Conservation (phyloP, 2,329 filamentous ascomycete genomes). For the Cordyceps cateniannulata region DNA sequence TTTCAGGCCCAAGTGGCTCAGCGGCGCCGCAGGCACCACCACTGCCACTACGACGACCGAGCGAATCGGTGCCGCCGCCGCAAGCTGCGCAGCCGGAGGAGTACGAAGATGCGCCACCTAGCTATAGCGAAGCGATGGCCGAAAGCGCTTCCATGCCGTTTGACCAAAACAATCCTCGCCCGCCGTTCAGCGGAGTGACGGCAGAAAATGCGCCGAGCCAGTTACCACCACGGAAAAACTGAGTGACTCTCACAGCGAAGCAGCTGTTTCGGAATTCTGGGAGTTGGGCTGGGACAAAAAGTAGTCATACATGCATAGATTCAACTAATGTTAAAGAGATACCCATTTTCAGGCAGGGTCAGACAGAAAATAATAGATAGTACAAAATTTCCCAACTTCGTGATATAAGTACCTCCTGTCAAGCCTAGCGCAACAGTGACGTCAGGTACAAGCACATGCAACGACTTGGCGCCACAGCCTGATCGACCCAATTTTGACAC, state of each 20-base stretch:
- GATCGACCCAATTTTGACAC: background rate
- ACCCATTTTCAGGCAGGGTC: background rate
- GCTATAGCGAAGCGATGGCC: constrained; percentile 89
- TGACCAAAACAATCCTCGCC: constrained; percentile 52
- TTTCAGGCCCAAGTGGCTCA: constrained; percentile 1
- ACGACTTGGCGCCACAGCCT: background rate
- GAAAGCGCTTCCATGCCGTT: constrained; percentile 65
- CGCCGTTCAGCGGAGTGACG: constrained; percentile 60
- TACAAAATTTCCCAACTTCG: background rate
- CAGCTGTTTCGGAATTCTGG: background rate
- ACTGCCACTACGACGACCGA: constrained; percentile 23
- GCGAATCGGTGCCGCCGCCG: constrained; percentile 52
- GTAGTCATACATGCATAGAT: background rate
- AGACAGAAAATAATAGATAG: no score
- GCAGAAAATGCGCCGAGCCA: constrained; percentile 53
- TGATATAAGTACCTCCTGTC: background rate
- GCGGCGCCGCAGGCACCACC: constrained; percentile 17
- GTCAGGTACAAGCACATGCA: background rate
- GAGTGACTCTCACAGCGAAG: constrained; percentile 4
- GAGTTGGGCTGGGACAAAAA: background rate
- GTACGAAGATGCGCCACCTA: constrained; percentile 79
- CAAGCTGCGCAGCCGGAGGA: constrained; percentile 41
- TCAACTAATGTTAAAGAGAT: constrained; percentile 8
- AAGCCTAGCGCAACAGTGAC: background rate
- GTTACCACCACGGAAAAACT: constrained; percentile 37